A percentile compares a stretch with the other conserved stretches of the same genome.
These are phyloP conservation scores for Microcyclospora tardicrescens DNA, from an alignment of 2,329 filamentous ascomycete species.

Conservation along the genomic window DNA sequence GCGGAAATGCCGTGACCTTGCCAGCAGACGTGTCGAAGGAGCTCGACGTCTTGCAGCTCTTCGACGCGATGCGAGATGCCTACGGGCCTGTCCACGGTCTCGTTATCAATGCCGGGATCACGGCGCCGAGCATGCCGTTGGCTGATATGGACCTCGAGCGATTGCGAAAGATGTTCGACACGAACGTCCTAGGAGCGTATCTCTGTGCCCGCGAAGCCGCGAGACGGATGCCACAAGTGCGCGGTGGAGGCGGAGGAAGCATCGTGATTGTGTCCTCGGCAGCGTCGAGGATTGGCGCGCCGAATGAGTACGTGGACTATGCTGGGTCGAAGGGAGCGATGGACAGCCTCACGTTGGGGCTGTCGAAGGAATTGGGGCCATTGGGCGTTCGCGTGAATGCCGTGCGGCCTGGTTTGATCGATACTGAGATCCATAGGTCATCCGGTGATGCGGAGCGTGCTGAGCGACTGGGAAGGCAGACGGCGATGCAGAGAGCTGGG, in stretches of 20 bases:
- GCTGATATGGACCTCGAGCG: constrained; percentile 14
- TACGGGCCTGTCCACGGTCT: constrained; percentile 13
- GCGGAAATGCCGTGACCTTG: constrained; percentile 9
- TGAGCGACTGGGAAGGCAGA: constrained; percentile 12
- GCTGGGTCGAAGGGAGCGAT: constrained; percentile 18
- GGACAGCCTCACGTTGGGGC: constrained; percentile 14
- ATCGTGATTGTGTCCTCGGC: constrained; percentile 18
- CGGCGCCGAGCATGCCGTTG: constrained; percentile 10
- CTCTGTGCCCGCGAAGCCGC: constrained; percentile 18
- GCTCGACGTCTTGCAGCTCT: constrained; percentile 11
- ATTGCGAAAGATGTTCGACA: constrained; percentile 13
- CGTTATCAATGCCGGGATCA: constrained; percentile 19
- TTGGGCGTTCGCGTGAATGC: constrained; percentile 14
- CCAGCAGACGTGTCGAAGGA: constrained; percentile 14
- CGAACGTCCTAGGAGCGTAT: constrained; percentile 17
- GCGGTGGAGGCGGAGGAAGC: constrained; percentile 6
- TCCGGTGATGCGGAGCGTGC: constrained; percentile 13
- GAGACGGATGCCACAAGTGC: constrained; percentile 8
- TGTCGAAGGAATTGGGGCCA: constrained; percentile 16
- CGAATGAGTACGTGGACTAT: constrained; percentile 18
- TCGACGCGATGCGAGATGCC: constrained; percentile 10
- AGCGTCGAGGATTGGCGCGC: constrained; percentile 14
- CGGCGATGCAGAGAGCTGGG: constrained; percentile 14
- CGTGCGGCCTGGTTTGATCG: constrained; percentile 16
- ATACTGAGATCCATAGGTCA: constrained; percentile 15